A percentile compares a stretch with the other conserved stretches of the same genome.
Evolutionary conservation across 495 filamentous ascomycete species (phyloP).

Genomic region (Penicillium samsonianum): DNA sequence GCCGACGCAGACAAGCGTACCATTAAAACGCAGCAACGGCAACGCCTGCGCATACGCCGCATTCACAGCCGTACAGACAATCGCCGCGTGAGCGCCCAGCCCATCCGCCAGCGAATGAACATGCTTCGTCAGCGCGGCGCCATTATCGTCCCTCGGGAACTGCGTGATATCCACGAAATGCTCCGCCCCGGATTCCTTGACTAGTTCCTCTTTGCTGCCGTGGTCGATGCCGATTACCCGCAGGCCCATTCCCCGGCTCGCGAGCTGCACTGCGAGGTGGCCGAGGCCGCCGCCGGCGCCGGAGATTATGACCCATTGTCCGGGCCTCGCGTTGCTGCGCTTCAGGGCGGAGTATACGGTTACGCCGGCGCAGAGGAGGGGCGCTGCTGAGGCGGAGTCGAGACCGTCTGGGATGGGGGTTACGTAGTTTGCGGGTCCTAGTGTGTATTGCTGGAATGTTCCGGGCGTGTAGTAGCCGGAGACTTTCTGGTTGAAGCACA

Average conservation of each 20-base stretch:
- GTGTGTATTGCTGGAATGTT: conserved; percentile 73
- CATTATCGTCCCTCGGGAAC: conserved; percentile 49
- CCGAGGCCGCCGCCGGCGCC: conserved; percentile 70
- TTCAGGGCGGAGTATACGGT: conserved; percentile 60
- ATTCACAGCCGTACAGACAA: conserved; percentile 67
- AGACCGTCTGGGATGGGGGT: conserved; percentile 68
- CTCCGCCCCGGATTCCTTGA: conserved; percentile 63
- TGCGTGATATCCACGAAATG: conserved; percentile 67
- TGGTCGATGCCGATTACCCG: conserved; percentile 71
- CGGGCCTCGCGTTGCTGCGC: conserved; percentile 58
- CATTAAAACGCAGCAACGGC: conserved; percentile 62
- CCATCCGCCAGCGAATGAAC: conserved; percentile 61
- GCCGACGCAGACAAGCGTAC: conserved; percentile 66
- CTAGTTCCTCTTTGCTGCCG: conserved; percentile 61
- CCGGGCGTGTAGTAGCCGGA: conserved; percentile 61
- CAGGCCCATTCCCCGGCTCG: conserved; percentile 60
- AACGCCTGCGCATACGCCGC: conserved; percentile 63
- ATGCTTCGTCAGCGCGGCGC: conserved; percentile 51
- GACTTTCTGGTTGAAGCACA: conserved; percentile 59
- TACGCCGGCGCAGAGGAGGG: conserved; percentile 63
- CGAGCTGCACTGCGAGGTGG: conserved; percentile 67
- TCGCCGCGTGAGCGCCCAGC: conserved; percentile 61
- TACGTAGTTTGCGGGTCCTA: conserved; percentile 65
- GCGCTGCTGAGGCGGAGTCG: conserved; percentile 59
- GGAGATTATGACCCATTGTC: conserved; percentile 66